Evolutionary conservation across 2,329 filamentous ascomycete genomes (phyloP).

Genomic region (Beauveria varroae): DNA sequence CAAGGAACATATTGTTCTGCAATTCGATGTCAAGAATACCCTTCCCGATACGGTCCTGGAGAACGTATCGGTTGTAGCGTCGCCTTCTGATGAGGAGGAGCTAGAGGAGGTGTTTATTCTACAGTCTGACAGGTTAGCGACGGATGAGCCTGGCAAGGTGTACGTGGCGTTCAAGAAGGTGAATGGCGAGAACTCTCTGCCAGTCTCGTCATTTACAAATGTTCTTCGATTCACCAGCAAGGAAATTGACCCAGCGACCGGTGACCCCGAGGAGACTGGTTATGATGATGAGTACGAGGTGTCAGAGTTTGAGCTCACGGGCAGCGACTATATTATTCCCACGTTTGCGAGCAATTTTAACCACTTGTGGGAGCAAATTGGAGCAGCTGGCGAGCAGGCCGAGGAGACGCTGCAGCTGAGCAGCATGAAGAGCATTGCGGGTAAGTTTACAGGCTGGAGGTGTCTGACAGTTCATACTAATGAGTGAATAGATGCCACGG

Average conservation of each 20-base stretch:
- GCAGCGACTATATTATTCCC: conserved; percentile 89
- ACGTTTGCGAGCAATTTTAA: conserved; percentile 93
- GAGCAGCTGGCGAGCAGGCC: conserved; percentile 79
- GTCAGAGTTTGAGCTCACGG: conserved; percentile 82
- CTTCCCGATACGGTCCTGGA: conserved; percentile 84
- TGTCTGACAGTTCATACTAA: conserved; percentile 16
- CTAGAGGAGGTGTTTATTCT: conserved; percentile 91
- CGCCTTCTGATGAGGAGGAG: conserved; percentile 73
- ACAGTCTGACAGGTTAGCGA: conserved; percentile 71
- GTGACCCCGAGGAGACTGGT: conserved; percentile 81
- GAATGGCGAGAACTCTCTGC: conserved; percentile 67
- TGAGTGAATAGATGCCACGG: conserved; percentile 66
- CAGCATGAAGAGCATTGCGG: conserved; percentile 84
- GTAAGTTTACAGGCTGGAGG: conserved; percentile 44
- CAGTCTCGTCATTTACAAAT: conserved; percentile 79
- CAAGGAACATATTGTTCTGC: conserved; percentile 91
- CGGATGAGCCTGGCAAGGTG: conserved; percentile 83
- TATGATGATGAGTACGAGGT: conserved; percentile 99
- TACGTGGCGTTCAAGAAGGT: conserved; percentile 92
- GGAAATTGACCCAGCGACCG: conserved; percentile 92
- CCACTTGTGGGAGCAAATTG: conserved; percentile 90
- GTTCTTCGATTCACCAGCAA: conserved; percentile 95
- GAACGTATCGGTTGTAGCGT: conserved; percentile 76
- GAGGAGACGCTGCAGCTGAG: conserved; percentile 85
- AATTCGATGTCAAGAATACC: conserved; percentile 98